These are phyloP conservation scores for Metschnikowia reukaufii DNA, from an alignment of 805 yeast species.

Conservation along the genomic window DNA sequence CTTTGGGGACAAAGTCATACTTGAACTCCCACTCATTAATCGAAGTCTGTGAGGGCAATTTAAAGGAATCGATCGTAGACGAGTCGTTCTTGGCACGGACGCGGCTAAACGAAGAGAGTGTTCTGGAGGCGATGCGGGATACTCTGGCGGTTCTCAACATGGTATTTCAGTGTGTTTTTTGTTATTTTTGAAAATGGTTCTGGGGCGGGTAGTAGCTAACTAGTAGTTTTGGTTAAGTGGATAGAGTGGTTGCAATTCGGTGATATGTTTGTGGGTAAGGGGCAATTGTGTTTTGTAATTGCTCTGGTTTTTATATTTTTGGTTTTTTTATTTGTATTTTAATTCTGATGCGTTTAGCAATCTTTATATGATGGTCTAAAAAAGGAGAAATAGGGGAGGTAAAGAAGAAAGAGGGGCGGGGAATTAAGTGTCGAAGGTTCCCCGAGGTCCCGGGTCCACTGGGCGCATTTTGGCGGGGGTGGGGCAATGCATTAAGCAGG, in stretches of 20 bases:
- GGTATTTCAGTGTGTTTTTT: not conserved
- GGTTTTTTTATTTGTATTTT: too few relatives aligned
- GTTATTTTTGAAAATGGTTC: not conserved
- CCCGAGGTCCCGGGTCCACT: not conserved
- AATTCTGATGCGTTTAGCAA: too few relatives aligned
- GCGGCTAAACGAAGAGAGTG: conserved; percentile 3
- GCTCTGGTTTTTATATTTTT: not conserved
- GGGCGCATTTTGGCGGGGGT: conserved; percentile 5
- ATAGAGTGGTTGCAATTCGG: not conserved
- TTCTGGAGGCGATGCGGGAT: conserved; percentile 20
- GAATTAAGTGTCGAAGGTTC: not conserved
- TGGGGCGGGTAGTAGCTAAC: not conserved
- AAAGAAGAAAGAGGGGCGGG: conserved; percentile 2
- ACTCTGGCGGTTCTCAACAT: conserved; percentile 35
- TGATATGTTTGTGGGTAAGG: not conserved
- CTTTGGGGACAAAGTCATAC: conserved; percentile 46
- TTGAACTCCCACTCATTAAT: conserved; percentile 52
- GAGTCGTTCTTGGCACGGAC: conserved; percentile 52
- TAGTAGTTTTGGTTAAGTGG: not conserved
- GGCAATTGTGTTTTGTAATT: not conserved
- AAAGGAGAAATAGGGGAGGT: not conserved
- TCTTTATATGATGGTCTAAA: not conserved
- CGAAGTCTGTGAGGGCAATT: conserved; percentile 47
- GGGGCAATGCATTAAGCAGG: conserved; percentile 4
- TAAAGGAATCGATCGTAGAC: conserved; percentile 58